Base-by-base conservation (phyloP, 2,329 filamentous ascomycete species). In the Madurella mycetomatis region DNA sequence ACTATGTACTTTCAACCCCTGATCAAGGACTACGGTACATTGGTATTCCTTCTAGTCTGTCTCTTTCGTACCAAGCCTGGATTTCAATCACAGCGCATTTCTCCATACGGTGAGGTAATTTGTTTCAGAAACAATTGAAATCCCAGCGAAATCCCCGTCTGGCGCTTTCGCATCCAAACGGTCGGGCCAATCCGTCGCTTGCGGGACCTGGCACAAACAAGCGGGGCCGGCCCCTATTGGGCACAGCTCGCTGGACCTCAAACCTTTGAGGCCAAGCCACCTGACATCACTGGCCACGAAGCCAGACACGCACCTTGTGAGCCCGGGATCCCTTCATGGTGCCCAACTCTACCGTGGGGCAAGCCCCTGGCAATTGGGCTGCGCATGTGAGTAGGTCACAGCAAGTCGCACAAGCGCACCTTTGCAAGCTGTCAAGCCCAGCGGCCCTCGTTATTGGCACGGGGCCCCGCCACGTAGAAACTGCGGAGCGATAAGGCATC, bases 391-490 rank as follows among this genome's bases (percentile, higher is more conserved):
- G n/a, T 30, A 41, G 45, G 45, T 25, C 46, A 56, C 45, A 49
- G 52, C 12, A 46, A 17, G n/a, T 16, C 31, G 9, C n/a, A 4
- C 25, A 18, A 12, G 37, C 30, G 31, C 4, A n/a, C 18, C 31
- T 37, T 37, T 11, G 34, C 9, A 37, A 37, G 34, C 34, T 37
- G 34, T 37, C 34, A 37, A 37, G 34, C 13, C 34, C 13, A 17
- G 19, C n/a, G 34, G 4, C 1, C 4, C 17, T 8, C n/a, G 18
- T n/a, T 18, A 47, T 39, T 50, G 54, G 54, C 2, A 9, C 17
- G 13, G 2, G 11, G 41, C 13, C 37, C 31, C 39, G 54, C 54
- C 54, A 56, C 54, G 54, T 53, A 18, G 18, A 56, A 56, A 5
- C 5, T 12, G 34, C 18, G 11, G 17, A 9, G 12, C 5, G 15